Percentiles rank a stretch among this genome's conserved stretches.
Conservation (phyloP, 2,329 filamentous ascomycete genomes). For the Diaporthe helianthi region DNA sequence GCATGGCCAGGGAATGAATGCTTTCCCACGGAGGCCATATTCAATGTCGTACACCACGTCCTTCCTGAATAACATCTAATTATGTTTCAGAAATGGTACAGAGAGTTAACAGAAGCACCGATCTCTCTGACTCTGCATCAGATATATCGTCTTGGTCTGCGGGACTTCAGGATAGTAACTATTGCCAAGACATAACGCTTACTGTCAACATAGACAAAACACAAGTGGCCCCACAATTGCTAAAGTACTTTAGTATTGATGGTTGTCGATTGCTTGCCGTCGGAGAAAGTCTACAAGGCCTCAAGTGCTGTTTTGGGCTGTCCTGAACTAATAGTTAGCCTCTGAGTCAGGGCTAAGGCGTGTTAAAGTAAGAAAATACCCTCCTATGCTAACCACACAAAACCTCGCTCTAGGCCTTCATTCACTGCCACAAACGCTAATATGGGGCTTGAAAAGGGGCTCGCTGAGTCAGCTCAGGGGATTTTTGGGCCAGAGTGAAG, state of each 20-base stretch:
- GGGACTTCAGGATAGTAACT: neutral
- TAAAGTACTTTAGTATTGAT: no score
- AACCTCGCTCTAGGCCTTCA: neutral
- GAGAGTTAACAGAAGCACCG: neutral
- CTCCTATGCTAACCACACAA: neutral
- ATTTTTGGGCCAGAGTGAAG: constrained; percentile 7
- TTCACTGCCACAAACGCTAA: neutral
- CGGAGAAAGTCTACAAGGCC: neutral
- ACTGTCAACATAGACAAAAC: neutral
- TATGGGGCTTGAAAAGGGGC: constrained; percentile 1
- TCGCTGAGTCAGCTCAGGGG: constrained; percentile 25
- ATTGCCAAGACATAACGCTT: neutral
- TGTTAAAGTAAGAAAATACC: neutral
- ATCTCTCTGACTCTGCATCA: neutral
- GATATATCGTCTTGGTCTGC: neutral
- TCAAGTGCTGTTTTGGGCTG: no score
- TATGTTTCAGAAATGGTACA: neutral
- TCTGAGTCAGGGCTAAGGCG: neutral
- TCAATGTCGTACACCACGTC: neutral
- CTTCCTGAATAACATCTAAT: neutral
- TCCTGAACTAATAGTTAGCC: no score
- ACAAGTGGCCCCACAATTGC: neutral
- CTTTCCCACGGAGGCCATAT: neutral
- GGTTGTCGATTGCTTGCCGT: neutral
- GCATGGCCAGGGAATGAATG: no score